phyloP scores from a whole-genome alignment of 139 green algal species.

The Chlorella sp. region DNA sequence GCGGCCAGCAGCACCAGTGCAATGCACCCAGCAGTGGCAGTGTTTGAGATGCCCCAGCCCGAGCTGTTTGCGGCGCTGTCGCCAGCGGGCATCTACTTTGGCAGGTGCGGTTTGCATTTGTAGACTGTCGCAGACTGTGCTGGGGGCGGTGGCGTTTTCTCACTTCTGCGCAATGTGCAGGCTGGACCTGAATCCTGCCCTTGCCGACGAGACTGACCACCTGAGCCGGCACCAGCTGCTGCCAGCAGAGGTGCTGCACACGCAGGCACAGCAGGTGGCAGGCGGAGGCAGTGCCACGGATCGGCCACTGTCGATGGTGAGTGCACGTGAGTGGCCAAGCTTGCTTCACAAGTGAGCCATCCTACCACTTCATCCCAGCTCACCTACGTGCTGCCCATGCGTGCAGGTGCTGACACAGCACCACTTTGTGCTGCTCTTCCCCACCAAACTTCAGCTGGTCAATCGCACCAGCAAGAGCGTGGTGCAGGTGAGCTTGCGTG shows the following conservation, averaged over 20 bases:
- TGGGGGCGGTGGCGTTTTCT: too few relatives aligned
- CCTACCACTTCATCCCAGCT: too few relatives aligned
- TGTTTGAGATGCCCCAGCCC: constrained; percentile 7
- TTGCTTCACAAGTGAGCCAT: background rate
- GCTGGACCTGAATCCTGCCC: constrained; percentile 14
- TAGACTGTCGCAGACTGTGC: too few relatives aligned
- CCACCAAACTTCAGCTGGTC: constrained; percentile 55
- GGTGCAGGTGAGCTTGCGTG: too few relatives aligned
- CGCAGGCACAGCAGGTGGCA: background rate
- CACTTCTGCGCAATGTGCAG: too few relatives aligned
- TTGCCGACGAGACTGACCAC: constrained; percentile 24
- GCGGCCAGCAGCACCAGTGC: too few relatives aligned
- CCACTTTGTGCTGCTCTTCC: constrained; percentile 78
- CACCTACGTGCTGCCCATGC: too few relatives aligned
- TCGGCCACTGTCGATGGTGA: constrained; percentile 53
- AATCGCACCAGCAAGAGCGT: constrained; percentile 75
- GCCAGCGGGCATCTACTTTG: constrained; percentile 48
- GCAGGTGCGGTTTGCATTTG: too few relatives aligned
- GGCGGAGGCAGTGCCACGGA: background rate
- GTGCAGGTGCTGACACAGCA: constrained; percentile 70
- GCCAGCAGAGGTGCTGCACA: constrained; percentile 11
- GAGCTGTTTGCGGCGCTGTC: constrained; percentile 51
- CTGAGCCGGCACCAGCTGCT: constrained; percentile 38
- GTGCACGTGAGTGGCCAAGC: too few relatives aligned
- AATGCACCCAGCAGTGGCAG: too few relatives aligned